Conservation (phyloP, 2,329 filamentous ascomycete species). For the Nigrospora oryzae region DNA sequence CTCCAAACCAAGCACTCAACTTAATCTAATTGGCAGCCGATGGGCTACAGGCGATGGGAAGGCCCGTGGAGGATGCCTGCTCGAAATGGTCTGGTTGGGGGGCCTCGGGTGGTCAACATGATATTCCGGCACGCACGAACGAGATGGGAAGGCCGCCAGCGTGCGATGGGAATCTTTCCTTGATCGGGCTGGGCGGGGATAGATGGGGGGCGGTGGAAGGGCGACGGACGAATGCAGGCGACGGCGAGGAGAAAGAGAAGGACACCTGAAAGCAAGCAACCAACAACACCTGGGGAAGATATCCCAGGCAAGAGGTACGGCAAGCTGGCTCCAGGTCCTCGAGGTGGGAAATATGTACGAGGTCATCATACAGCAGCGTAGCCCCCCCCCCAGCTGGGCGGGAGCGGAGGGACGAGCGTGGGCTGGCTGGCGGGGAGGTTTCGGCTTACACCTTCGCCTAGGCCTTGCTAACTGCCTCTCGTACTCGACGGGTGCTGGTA, state of each 20-base stretch:
- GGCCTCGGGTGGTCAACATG: neutral
- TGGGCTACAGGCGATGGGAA: neutral
- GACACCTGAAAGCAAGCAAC: neutral
- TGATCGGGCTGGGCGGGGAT: neutral
- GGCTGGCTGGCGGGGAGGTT: too few species aligned
- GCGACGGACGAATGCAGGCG: too few species aligned
- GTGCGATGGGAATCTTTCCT: neutral
- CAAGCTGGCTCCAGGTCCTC: neutral
- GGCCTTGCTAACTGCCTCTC: too few species aligned
- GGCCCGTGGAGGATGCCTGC: neutral
- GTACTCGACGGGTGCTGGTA: too few species aligned
- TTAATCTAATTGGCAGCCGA: neutral
- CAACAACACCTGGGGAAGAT: neutral
- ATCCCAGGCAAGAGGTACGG: neutral
- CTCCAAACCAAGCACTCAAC: neutral
- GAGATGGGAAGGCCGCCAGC: neutral
- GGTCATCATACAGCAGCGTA: conserved; percentile 5
- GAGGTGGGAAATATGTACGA: conserved; percentile 5
- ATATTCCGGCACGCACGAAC: neutral
- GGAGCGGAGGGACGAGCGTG: too few species aligned
- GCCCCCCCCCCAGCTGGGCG: too few species aligned
- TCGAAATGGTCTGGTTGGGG: neutral
- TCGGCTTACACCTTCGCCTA: too few species aligned
- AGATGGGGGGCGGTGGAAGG: neutral
- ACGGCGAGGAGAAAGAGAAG: neutral